A percentile compares a stretch with the other conserved stretches of the same genome.
Conservation (phyloP, 176 grass and related monocot species). For the Oryza glumipatula region DNA sequence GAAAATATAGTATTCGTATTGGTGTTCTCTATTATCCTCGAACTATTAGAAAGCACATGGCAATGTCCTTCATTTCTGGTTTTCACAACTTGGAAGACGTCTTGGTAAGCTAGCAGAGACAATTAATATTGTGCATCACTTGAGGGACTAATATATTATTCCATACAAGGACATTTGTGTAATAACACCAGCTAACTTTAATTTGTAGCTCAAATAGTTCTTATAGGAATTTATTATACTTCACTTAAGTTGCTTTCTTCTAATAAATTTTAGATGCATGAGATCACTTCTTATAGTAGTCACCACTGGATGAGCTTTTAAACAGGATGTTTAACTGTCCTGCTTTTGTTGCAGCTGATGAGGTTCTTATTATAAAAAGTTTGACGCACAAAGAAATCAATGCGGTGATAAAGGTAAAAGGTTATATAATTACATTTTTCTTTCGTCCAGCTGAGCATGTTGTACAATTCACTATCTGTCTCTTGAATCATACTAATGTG, state of each 20-base stretch:
- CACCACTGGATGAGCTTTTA: not conserved
- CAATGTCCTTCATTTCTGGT: not conserved
- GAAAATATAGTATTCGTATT: not conserved
- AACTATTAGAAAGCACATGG: not conserved
- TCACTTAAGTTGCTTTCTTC: not conserved
- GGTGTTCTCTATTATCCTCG: slow-evolving; percentile 17
- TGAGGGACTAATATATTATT: not conserved
- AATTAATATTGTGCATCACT: not conserved
- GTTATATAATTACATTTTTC: slow-evolving; percentile 44
- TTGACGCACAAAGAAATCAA: slow-evolving; percentile 89
- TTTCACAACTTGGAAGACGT: slow-evolving; percentile 4
- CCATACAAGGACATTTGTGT: not conserved
- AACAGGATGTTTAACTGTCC: slow-evolving; percentile 24
- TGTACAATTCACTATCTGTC: not conserved
- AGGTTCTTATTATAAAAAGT: slow-evolving; percentile 97
- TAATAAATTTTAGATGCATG: not conserved
- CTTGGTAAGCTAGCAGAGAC: slow-evolving; percentile 13
- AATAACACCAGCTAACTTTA: not conserved
- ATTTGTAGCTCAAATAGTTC: not conserved
- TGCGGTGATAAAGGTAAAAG: slow-evolving; percentile 90
- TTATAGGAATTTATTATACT: not conserved
- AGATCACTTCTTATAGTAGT: not conserved
- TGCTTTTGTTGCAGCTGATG: slow-evolving; percentile 77
- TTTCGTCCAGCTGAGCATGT: slow-evolving; percentile 31
- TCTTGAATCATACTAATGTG: not conserved